A percentile compares a stretch with the other conserved stretches of the same genome.
These are phyloP conservation scores for Oryza glumipatula DNA, from an alignment of 176 grass and related monocot genomes.

Conservation along the genomic window DNA sequence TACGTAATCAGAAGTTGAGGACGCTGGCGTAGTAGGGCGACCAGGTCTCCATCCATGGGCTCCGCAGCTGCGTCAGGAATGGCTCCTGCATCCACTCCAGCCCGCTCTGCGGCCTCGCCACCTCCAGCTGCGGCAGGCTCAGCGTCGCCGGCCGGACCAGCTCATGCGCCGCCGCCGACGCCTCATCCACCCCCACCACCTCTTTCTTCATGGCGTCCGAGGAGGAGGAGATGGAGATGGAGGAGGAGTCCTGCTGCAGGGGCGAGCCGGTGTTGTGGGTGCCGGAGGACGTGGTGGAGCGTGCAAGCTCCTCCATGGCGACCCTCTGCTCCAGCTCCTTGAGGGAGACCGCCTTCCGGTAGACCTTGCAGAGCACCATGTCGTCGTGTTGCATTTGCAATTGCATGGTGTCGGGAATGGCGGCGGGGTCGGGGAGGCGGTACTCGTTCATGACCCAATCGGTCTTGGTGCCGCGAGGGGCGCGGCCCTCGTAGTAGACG, in stretches of 20 bases:
- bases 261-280: constrained; percentile 45
- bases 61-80: constrained; percentile 74
- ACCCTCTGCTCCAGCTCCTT: constrained; percentile 94
- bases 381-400: constrained; percentile 51
- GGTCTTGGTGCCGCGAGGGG: constrained; percentile 76
- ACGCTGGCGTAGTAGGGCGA: constrained; percentile 69
- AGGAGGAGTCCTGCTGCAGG: constrained; percentile 46
- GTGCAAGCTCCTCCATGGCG: constrained; percentile 74
- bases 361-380: constrained; percentile 90
- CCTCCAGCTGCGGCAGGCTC: constrained; percentile 71
- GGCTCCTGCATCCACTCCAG: constrained; percentile 92
- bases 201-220: constrained; percentile 59
- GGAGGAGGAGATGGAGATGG: constrained; percentile 40
- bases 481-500: constrained; percentile 87
- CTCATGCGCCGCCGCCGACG: not conserved
- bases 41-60: constrained; percentile 83
- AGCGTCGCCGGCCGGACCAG: constrained; percentile 24
- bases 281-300: not conserved
- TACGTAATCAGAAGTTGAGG: constrained; percentile 62
- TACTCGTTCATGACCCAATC: constrained; percentile 99
- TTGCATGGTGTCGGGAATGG: not conserved
- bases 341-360: constrained; percentile 78
- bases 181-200: not conserved
- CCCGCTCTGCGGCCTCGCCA: constrained; percentile 31
- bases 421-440: constrained; percentile 58